These are phyloP conservation scores for Lichtheimia corymbifera DNA, from an alignment of 371 early-diverging fungal species.

Conservation along the genomic window DNA sequence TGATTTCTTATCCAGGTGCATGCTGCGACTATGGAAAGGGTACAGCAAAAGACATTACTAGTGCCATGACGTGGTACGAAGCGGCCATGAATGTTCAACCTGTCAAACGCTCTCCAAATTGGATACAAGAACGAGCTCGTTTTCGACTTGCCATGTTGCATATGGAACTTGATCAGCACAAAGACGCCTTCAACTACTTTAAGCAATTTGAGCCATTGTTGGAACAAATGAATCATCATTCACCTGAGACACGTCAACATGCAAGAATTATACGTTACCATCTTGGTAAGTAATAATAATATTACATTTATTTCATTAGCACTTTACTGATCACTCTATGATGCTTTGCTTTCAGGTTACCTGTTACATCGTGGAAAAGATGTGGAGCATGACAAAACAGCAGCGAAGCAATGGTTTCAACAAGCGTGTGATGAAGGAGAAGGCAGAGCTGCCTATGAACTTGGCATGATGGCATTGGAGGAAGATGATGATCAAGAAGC, in stretches of 20 bases:
- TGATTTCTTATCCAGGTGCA: constrained; percentile 6
- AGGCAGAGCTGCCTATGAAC: constrained; percentile 19
- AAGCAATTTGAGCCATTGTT: constrained; percentile 11
- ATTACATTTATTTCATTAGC: not conserved
- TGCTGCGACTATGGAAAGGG: constrained; percentile 23
- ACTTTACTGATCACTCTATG: not conserved
- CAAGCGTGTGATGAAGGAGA: constrained; percentile 19
- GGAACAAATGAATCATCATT: constrained; percentile 25
- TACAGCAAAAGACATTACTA: constrained; percentile 6
- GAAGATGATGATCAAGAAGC: constrained; percentile 17
- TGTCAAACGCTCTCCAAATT: constrained; percentile 18
- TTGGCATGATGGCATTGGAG: constrained; percentile 15
- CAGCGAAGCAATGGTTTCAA: constrained; percentile 16
- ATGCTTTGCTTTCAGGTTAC: constrained; percentile 12
- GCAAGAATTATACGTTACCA: constrained; percentile 31
- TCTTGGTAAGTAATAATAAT: constrained; percentile 18
- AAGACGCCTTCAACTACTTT: constrained; percentile 14
- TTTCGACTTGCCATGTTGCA: constrained; percentile 23
- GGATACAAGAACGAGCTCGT: constrained; percentile 29
- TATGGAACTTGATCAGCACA: constrained; percentile 19
- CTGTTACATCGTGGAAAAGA: constrained; percentile 8
- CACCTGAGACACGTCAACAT: constrained; percentile 27
- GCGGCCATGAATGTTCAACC: not conserved
- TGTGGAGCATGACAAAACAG: not conserved
- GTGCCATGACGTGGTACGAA: constrained; percentile 21